A percentile compares a stretch with the other conserved stretches of the same genome.
Conservation (phyloP, 768 basidiomycete species). For the Podaxis carcinomalis region DNA sequence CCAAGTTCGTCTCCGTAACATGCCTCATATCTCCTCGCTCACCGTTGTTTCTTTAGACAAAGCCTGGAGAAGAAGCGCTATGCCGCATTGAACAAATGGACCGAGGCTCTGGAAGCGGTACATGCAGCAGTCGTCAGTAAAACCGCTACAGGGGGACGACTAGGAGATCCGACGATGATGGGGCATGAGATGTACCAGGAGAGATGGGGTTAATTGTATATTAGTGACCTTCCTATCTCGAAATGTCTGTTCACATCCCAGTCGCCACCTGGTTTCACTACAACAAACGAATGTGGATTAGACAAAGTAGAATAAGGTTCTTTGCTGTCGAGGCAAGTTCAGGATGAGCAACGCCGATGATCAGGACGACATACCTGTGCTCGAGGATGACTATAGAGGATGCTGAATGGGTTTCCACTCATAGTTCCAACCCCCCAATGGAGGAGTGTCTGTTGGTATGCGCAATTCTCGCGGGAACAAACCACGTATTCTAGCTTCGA, state of each 20-base stretch:
- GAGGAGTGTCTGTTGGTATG: constrained; percentile 82
- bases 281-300: not conserved
- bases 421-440: constrained; percentile 80
- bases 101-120: constrained; percentile 71
- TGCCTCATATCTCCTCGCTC: constrained; percentile 14
- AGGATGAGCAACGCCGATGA: not conserved
- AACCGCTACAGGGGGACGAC: constrained; percentile 43
- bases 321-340: not conserved
- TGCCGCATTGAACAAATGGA: constrained; percentile 76
- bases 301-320: not conserved
- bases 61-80: constrained; percentile 86
- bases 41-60: constrained; percentile 45
- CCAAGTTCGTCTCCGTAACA: constrained; percentile 51
- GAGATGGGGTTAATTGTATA: constrained; percentile 27
- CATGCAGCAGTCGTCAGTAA: constrained; percentile 76
- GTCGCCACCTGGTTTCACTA: not conserved
- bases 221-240: not conserved
- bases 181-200: constrained; percentile 31
- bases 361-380: not conserved
- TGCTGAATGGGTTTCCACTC: constrained; percentile 72
- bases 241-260: not conserved
- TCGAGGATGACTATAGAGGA: constrained; percentile 32
- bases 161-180: constrained; percentile 27
- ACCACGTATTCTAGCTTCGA: constrained; percentile 75
- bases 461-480: constrained; percentile 86